Evolutionary conservation across 2,329 filamentous ascomycete genomes (phyloP).

Genomic region (Cadophora luteo-olivacea): DNA sequence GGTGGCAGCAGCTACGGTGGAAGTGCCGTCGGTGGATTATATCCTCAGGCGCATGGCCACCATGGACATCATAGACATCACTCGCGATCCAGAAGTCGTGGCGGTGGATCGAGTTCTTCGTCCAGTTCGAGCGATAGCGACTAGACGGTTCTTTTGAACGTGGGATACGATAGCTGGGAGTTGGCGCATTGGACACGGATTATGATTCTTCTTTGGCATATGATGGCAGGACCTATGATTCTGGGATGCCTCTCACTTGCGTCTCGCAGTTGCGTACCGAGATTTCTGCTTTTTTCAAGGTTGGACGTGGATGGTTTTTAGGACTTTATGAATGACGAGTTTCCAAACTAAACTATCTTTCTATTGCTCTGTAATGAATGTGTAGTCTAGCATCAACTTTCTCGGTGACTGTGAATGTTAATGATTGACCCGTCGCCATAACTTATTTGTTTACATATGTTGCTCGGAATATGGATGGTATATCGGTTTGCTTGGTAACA

Average conservation of each 20-base stretch:
- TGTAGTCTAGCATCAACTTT: background rate
- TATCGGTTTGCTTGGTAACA: no score
- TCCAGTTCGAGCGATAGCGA: conserved; percentile 33
- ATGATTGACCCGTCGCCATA: no score
- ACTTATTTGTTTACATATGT: no score
- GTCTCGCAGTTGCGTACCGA: background rate
- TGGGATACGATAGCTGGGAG: conserved; percentile 9
- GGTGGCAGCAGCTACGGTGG: conserved; percentile 13
- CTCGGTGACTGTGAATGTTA: background rate
- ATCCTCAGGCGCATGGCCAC: conserved; percentile 27
- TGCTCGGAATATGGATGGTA: no score
- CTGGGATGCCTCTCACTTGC: background rate
- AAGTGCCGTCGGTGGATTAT: conserved; percentile 33
- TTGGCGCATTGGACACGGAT: background rate
- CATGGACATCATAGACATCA: conserved; percentile 28
- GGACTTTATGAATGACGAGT: conserved; percentile 12
- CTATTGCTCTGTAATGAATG: background rate
- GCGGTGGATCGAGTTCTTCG: conserved; percentile 21
- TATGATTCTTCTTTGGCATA: background rate
- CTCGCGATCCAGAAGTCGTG: conserved; percentile 31
- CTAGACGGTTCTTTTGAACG: conserved; percentile 23
- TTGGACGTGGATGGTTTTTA: background rate
- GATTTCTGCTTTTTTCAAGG: background rate
- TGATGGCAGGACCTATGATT: background rate
- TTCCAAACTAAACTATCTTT: background rate